phyloP scores from a whole-genome alignment of 1,284 basidiomycete species.

The Phellinidium pouzarii region DNA sequence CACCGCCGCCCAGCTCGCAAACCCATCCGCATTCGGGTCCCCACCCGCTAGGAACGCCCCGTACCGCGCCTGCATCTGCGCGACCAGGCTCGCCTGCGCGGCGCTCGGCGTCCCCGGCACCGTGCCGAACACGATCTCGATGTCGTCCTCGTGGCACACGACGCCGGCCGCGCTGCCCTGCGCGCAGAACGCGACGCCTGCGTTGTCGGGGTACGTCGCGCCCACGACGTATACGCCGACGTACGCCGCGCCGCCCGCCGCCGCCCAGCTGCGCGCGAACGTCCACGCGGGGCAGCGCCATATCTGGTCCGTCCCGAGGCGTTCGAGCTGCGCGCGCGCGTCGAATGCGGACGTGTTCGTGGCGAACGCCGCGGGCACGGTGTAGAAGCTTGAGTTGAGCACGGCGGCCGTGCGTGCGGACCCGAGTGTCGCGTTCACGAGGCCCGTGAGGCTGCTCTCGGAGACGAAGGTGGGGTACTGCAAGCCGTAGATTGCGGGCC shows the following conservation, averaged over 20 bases:
- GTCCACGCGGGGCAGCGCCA: slow-evolving; percentile 70
- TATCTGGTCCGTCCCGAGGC: slow-evolving; percentile 60
- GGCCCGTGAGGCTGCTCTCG: slow-evolving; percentile 33
- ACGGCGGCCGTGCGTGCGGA: slow-evolving; percentile 40
- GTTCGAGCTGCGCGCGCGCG: slow-evolving; percentile 48
- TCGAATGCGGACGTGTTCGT: slow-evolving; percentile 32
- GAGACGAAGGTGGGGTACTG: slow-evolving; percentile 35
- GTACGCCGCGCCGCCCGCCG: slow-evolving; percentile 56
- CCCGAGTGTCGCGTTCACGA: slow-evolving; percentile 45
- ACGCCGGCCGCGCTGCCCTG: slow-evolving; percentile 39
- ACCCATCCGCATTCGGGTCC: slow-evolving; percentile 45
- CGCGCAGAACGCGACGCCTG: slow-evolving; percentile 45
- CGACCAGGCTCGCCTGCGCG: slow-evolving; percentile 49
- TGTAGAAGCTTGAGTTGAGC: slow-evolving; percentile 45
- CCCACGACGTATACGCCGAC: slow-evolving; percentile 66
- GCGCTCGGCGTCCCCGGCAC: slow-evolving; percentile 47
- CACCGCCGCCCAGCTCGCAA: slow-evolving; percentile 44
- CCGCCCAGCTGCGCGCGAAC: slow-evolving; percentile 59
- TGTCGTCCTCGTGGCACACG: slow-evolving; percentile 72
- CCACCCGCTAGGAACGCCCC: slow-evolving; percentile 56
- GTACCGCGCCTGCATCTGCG: slow-evolving; percentile 64
- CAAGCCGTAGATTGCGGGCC: slow-evolving; percentile 45
- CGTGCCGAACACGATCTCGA: slow-evolving; percentile 72
- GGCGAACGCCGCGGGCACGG: slow-evolving; percentile 30
- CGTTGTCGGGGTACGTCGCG: slow-evolving; percentile 62